phyloP scores from a whole-genome alignment of 2,329 filamentous ascomycete species.

The Daldinia eschscholtzii region DNA sequence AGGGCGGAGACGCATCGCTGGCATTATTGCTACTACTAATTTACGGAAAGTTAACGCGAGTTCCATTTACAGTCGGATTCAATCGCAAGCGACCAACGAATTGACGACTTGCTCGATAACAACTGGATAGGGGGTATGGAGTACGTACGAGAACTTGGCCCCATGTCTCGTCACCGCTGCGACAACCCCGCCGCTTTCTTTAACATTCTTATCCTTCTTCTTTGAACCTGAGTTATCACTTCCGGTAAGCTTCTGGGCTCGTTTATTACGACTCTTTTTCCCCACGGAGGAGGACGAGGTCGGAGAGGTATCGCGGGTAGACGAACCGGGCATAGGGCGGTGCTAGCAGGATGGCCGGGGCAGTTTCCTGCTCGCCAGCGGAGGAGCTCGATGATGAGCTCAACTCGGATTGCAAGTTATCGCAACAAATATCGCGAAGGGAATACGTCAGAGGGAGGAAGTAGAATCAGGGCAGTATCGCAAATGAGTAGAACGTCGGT shows the following conservation, averaged over 20 bases:
- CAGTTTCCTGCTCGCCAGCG: constrained; percentile 54
- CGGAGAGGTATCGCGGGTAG: constrained; percentile 51
- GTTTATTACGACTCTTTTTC: constrained; percentile 48
- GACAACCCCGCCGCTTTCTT: constrained; percentile 53
- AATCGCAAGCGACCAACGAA: constrained; percentile 4
- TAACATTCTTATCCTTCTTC: constrained; percentile 55
- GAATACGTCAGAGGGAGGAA: constrained; percentile 10
- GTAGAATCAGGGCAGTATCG: constrained; percentile 22
- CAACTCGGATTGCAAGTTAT: constrained; percentile 38
- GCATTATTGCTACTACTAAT: constrained; percentile 40
- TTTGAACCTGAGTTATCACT: constrained; percentile 52
- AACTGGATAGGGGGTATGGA: constrained; percentile 8
- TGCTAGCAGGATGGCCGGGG: constrained; percentile 48
- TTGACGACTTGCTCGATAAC: constrained; percentile 9
- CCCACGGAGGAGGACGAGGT: constrained; percentile 47
- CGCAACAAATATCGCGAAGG: constrained; percentile 27
- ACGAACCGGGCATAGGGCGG: constrained; percentile 56
- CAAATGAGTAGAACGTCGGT: constrained; percentile 25
- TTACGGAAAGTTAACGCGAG: constrained; percentile 27
- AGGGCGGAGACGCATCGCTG: constrained; percentile 46
- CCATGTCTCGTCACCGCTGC: constrained; percentile 55
- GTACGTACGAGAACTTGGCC: constrained; percentile 52
- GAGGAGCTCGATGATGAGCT: constrained; percentile 51
- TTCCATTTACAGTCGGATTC: constrained; percentile 7
- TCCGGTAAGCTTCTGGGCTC: constrained; percentile 51